Conservation (phyloP, 768 basidiomycete genomes). For the Tricholoma terreum region DNA sequence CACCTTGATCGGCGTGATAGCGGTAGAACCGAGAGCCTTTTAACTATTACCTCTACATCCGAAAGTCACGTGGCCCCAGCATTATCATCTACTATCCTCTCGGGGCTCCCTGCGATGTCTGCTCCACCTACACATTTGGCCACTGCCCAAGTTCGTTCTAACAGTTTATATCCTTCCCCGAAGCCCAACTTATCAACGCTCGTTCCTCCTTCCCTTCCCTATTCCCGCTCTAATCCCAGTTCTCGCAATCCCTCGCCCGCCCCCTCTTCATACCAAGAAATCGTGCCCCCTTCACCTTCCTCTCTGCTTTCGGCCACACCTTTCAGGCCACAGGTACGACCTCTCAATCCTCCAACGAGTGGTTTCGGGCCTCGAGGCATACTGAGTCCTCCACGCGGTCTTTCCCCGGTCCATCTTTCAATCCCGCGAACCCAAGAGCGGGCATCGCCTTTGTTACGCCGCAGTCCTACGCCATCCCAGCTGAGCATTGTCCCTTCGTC, state of each 20-base stretch:
- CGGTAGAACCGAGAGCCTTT: slow-evolving; percentile 10
- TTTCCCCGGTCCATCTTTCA: slow-evolving; percentile 1
- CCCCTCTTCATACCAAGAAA: slow-evolving; percentile 6
- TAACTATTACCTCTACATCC: slow-evolving; percentile 12
- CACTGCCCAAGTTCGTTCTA: background rate
- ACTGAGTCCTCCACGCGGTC: background rate
- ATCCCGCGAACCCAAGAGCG: background rate
- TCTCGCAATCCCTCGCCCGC: slow-evolving; percentile 14
- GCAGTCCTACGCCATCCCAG: background rate
- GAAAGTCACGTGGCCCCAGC: slow-evolving; percentile 11
- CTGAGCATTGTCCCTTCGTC: slow-evolving; percentile 26
- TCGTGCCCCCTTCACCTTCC: slow-evolving; percentile 6
- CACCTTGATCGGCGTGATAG: slow-evolving; percentile 9
- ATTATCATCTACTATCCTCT: slow-evolving; percentile 9
- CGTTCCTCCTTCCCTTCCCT: background rate
- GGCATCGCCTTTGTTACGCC: background rate
- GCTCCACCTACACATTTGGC: slow-evolving; percentile 15
- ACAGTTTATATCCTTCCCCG: background rate
- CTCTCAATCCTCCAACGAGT: slow-evolving; percentile 17
- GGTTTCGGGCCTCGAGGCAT: slow-evolving; percentile 16
- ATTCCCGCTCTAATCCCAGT: slow-evolving; percentile 12
- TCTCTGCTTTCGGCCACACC: slow-evolving; percentile 8
- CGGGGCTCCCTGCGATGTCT: slow-evolving; percentile 19
- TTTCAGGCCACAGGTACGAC: slow-evolving; percentile 12
- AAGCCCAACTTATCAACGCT: background rate